phyloP scores from a whole-genome alignment of 1,284 basidiomycete genomes.

The Vanrija sp. region DNA sequence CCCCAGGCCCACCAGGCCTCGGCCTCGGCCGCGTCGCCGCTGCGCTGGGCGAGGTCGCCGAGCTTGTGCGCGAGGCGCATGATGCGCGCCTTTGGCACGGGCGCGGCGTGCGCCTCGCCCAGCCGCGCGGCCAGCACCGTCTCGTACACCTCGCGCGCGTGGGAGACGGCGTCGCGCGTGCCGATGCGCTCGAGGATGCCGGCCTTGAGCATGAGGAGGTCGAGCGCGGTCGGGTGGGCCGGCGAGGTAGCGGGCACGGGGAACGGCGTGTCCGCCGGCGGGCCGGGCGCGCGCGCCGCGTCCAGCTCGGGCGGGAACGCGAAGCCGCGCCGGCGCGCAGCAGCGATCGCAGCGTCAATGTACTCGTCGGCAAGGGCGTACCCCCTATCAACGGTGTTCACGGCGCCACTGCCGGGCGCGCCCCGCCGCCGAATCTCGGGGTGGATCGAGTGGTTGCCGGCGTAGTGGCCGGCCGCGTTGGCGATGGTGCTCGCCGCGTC shows the following conservation, averaged over 20 bases:
- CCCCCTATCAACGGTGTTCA: conserved; percentile 36
- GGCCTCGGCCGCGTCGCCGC: conserved; percentile 31
- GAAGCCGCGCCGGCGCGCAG: conserved; percentile 33
- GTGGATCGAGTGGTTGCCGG: conserved; percentile 13
- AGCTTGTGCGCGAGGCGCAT: conserved; percentile 44
- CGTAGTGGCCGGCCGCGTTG: not conserved
- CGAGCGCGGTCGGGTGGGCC: conserved; percentile 53
- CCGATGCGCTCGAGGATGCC: conserved; percentile 66
- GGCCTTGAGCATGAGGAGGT: conserved; percentile 62
- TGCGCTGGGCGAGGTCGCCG: conserved; percentile 35
- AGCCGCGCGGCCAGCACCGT: conserved; percentile 47
- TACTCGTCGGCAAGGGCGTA: conserved; percentile 46
- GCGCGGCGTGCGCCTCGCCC: not conserved
- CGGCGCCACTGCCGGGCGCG: not conserved
- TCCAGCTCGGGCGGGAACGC: conserved; percentile 36
- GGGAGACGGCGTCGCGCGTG: conserved; percentile 55
- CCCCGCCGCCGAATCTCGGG: conserved; percentile 25
- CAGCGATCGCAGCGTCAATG: conserved; percentile 33
- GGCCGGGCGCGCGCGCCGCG: conserved; percentile 14
- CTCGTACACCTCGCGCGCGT: conserved; percentile 62
- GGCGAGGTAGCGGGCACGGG: not conserved
- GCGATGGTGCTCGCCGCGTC: conserved; percentile 35
- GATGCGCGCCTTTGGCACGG: conserved; percentile 19
- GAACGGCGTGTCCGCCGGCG: conserved; percentile 2
- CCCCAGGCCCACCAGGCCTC: conserved; percentile 46